Conservation (phyloP, 2,329 filamentous ascomycete species). For the Alternaria gaisen region DNA sequence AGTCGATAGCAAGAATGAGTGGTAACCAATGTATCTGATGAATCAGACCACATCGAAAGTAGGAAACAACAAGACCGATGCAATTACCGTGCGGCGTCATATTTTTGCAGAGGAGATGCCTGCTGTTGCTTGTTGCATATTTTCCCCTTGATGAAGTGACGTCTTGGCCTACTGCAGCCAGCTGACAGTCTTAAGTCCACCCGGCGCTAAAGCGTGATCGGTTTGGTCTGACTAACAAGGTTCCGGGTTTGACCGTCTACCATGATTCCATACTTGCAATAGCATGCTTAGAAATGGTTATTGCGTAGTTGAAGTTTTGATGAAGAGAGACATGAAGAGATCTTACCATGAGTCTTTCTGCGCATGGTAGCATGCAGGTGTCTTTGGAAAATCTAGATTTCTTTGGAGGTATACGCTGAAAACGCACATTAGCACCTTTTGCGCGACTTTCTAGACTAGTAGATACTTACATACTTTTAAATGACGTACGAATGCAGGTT, state of each 20-base stretch:
- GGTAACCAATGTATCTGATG: background rate
- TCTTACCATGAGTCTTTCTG: background rate
- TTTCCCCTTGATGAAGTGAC: background rate
- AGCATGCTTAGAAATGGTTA: background rate
- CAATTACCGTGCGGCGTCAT: background rate
- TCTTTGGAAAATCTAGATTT: background rate
- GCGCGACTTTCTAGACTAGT: background rate
- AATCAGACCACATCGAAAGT: background rate
- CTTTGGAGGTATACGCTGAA: background rate
- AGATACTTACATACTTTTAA: background rate
- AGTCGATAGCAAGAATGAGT: background rate
- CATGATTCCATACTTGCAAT: background rate
- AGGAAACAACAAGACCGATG: background rate
- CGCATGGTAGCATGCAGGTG: background rate
- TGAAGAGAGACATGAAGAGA: background rate
- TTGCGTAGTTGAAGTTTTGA: background rate
- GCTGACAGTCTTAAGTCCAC: slow-evolving; percentile 4
- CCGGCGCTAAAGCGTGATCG: background rate
- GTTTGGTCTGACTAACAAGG: background rate
- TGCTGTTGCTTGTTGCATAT: background rate
- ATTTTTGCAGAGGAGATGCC: too few relatives aligned
- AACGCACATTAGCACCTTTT: background rate
- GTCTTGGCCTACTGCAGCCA: slow-evolving; percentile 2
- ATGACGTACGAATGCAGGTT: background rate
- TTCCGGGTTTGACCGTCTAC: background rate